A percentile compares a stretch with the other conserved stretches of the same genome.
phyloP scores from a whole-genome alignment of 345 rosid genomes.

The Gossypium arboreum region DNA sequence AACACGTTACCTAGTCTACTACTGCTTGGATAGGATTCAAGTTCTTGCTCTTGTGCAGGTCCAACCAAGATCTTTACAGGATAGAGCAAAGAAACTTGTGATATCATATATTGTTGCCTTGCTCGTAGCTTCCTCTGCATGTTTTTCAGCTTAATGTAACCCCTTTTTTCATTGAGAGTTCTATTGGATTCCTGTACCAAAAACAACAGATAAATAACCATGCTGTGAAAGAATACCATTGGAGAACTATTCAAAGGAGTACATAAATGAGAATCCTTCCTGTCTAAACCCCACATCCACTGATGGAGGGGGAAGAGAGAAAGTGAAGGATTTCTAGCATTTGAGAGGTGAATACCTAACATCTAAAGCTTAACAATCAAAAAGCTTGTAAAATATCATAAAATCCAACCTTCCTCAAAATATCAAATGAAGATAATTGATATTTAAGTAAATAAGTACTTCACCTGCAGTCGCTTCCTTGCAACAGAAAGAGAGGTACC shows the following conservation, averaged over 20 bases:
- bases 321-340: background rate
- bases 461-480: conserved; percentile 63
- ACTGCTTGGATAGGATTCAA: conserved; percentile 76
- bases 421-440: background rate
- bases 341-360: background rate
- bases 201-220: background rate
- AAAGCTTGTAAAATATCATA: background rate
- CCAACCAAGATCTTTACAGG: conserved; percentile 71
- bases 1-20: conserved; percentile 59
- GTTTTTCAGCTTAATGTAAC: conserved; percentile 47
- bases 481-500: conserved; percentile 72
- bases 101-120: conserved; percentile 83
- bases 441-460: background rate
- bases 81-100: conserved; percentile 80
- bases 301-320: no score
- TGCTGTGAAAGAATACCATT: background rate
- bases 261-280: background rate
- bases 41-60: conserved; percentile 86
- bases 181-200: conserved; percentile 47
- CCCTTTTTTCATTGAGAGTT: conserved; percentile 59
- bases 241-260: background rate
- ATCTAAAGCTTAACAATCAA: background rate
- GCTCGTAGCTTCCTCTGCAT: conserved; percentile 68
- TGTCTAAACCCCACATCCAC: background rate
- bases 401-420: background rate